Base-by-base conservation (phyloP, 176 grass and related monocot genomes). In the Carex pumila region DNA sequence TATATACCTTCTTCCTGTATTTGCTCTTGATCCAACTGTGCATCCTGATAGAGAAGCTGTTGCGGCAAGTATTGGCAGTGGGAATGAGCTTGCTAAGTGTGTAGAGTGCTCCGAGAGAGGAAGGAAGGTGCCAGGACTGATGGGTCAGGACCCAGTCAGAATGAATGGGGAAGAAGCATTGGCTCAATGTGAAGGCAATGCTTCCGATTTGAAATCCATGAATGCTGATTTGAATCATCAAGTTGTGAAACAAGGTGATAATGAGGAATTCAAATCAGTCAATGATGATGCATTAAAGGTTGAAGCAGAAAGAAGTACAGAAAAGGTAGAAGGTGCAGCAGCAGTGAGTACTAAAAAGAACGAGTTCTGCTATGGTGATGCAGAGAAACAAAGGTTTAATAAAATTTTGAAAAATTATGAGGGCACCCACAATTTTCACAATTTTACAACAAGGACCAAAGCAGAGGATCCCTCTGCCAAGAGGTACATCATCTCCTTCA, bases 371-470 rank as follows among this genome's bases (percentile, higher is more conserved):
- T 95, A 98, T 86, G 92, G 80, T 37, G 77, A 90, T 78, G 85
- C 92, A 80, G 83, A 89, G 69, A 95, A 90, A 61, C 89, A 86
- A 60, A 91, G 49, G 80, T 90, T 98, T 67, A 93, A 88, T 67
- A 89, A 69, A 81, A 94, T 94, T 77, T 87, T 94, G 49, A 92
- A 91, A 61, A 52, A 83, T 85, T 98, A 95, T 86, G 86, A 94
- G 86, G 95, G 95, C 79, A 98, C 95, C 18, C 93, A 92, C 81
- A 98, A 98, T 85, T 98, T 98, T 63, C 95, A 98, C 73, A 94
- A 98, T 82, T 93, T 98, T 74, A 98, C 96, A 9, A 98, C 96
- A 21, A 93, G 96, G 90, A 98, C 89, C 3, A 98, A 98, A 61
- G 91, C 96, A 29, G 96, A 98, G 67, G 96, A 98, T 84, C 96